Evolutionary conservation across 2,329 filamentous ascomycete genomes (phyloP).

Genomic region (Didymosphaeria variabile): DNA sequence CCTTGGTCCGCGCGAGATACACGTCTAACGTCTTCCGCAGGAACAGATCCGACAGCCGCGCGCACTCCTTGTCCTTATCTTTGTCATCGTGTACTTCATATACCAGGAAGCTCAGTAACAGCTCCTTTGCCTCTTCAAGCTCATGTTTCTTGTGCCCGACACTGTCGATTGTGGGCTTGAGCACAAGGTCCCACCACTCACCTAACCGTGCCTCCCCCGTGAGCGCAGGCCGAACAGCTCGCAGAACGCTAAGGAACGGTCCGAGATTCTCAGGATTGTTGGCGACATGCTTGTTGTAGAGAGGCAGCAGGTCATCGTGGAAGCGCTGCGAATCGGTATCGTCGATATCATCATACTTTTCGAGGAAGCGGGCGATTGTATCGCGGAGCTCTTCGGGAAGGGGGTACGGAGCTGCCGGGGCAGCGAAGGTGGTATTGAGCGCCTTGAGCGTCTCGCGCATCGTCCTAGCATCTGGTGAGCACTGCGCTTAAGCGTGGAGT

Average conservation of each 20-base stretch:
- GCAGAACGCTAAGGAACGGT: constrained; percentile 74
- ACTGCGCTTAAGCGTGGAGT: background rate
- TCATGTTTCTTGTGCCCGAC: constrained; percentile 70
- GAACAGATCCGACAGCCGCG: constrained; percentile 59
- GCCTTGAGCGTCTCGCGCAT: constrained; percentile 60
- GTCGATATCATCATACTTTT: constrained; percentile 73
- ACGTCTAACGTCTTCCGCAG: constrained; percentile 61
- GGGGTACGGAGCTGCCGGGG: constrained; percentile 58
- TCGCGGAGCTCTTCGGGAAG: constrained; percentile 72
- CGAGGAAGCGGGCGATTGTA: constrained; percentile 72
- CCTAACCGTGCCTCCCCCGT: constrained; percentile 69
- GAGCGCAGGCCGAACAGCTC: constrained; percentile 70
- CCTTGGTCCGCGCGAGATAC: constrained; percentile 54
- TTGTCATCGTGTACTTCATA: constrained; percentile 68
- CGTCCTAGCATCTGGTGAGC: constrained; percentile 46
- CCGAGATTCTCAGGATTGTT: constrained; percentile 66
- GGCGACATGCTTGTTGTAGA: constrained; percentile 72
- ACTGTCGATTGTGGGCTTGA: constrained; percentile 65
- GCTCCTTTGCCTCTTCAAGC: constrained; percentile 70
- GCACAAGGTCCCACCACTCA: constrained; percentile 75
- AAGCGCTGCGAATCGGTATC: constrained; percentile 74
- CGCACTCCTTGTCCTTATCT: constrained; percentile 54
- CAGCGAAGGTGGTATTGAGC: constrained; percentile 55
- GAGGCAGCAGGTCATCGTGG: constrained; percentile 74
- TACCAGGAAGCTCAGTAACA: constrained; percentile 70